Base-by-base conservation (phyloP, 2,329 filamentous ascomycete genomes). In the Pseudocercospora ulei region DNA sequence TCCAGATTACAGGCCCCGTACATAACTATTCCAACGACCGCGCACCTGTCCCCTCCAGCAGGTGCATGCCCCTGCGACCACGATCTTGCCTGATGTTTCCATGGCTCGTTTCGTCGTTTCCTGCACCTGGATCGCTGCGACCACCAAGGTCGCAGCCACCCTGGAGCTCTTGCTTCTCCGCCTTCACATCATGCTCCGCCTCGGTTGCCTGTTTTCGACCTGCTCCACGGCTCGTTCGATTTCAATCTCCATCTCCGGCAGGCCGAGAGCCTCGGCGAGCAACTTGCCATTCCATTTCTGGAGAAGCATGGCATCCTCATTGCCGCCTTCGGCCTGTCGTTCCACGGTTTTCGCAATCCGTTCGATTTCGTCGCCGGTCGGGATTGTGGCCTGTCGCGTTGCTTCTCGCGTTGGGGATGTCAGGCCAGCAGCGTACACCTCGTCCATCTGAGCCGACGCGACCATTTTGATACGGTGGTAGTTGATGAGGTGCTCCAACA, bases 401-500 rank as follows among this genome's bases (percentile, higher is more conserved):
- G 60, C 52, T 19, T 60, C 38, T 24, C 64, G 60, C 1, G 62
- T 62, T 1, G 63, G 60, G 37, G 69, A 62, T 44, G 66, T 62
- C 14, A 70, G 58, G 16, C 66, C 67, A 9, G 64, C 62, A 1
- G 71, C 64, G 59, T 96, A 98, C 35, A 92, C 68, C 35, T 76
- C 65, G 58, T 94, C 82, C 30, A 98, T 70, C 4, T 73, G 66
- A 8, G 72, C 64, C 0, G 80, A 85, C 0, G 85, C 78, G 8
- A 70, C 68, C 0, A 76, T 67, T 2, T 68, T 70, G 24, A 93
- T 67, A 17, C 90, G 72, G 31, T 80, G 75, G 49, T 87, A 78
- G 41, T 81, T 66, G 25, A 88, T 62, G 7, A 98, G 72, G 61
- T 84, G 90, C 50, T 88, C 75, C 20, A 96, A 66, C 59, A 96